Evolutionary conservation across 2,329 filamentous ascomycete species (phyloP).

Genomic region (Scedosporium boydii): DNA sequence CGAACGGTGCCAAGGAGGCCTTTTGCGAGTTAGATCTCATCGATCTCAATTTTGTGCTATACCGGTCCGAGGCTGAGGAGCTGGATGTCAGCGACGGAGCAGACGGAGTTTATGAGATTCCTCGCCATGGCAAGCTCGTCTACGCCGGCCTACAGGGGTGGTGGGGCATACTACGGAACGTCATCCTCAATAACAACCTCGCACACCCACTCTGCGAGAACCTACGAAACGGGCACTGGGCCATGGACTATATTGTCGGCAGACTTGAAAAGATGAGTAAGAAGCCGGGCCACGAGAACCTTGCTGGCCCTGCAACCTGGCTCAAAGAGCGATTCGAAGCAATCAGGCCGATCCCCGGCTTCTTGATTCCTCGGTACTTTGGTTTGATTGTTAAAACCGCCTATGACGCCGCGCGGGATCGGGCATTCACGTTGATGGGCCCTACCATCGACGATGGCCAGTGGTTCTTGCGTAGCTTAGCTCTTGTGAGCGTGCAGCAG

Average conservation of each 20-base stretch:
- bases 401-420: conserved; percentile 74
- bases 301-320: conserved; percentile 66
- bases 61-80: conserved; percentile 84
- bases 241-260: conserved; percentile 75
- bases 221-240: conserved; percentile 84
- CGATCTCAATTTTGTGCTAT: conserved; percentile 86
- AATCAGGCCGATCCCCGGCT: conserved; percentile 75
- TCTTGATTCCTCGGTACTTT: conserved; percentile 88
- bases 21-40: conserved; percentile 66
- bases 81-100: conserved; percentile 66
- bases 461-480: conserved; percentile 78
- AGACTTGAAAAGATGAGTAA: conserved; percentile 66
- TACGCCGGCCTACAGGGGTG: conserved; percentile 98
- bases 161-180: conserved; percentile 83
- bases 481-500: conserved; percentile 86
- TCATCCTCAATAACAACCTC: conserved; percentile 82
- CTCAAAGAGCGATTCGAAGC: conserved; percentile 77
- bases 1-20: conserved; percentile 67
- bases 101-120: conserved; percentile 85
- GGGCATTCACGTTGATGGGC: conserved; percentile 69
- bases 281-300: conserved; percentile 48
- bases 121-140: conserved; percentile 72
- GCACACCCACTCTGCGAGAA: conserved; percentile 92
- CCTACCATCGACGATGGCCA: conserved; percentile 71
- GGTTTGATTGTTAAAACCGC: conserved; percentile 79